Evolutionary conservation across 179 eudicot species (phyloP).

Genomic region (Carnegiea gigantea): DNA sequence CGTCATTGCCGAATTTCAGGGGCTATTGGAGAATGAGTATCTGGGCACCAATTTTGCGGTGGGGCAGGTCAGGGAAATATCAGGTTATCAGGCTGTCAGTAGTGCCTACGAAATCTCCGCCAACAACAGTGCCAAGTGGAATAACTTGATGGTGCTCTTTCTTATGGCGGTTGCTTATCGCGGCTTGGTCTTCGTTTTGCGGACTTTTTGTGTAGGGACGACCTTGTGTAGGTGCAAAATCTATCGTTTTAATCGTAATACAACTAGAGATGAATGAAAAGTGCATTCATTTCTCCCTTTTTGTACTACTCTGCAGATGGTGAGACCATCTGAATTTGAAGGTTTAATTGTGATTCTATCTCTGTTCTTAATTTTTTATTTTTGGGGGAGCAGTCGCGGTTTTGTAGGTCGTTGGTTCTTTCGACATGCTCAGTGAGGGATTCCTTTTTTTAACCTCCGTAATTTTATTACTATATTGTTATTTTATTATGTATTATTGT

Average conservation of each 20-base stretch:
- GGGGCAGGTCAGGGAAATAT: conserved; percentile 75
- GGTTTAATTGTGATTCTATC: conserved; percentile 13
- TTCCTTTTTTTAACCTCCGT: neutral
- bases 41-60: conserved; percentile 66
- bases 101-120: conserved; percentile 67
- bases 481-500: no score
- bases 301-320: neutral
- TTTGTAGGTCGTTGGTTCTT: neutral
- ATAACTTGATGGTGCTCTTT: conserved; percentile 68
- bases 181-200: conserved; percentile 56
- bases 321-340: conserved; percentile 3
- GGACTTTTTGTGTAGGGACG: conserved; percentile 48
- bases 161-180: conserved; percentile 83
- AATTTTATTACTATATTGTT: neutral
- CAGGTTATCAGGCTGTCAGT: conserved; percentile 83
- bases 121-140: conserved; percentile 63
- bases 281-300: neutral
- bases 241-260: conserved; percentile 36
- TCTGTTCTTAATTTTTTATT: neutral
- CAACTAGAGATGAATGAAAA: conserved; percentile 32
- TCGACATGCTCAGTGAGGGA: neutral
- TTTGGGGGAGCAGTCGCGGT: neutral
- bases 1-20: conserved; percentile 41
- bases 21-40: conserved; percentile 90
- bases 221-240: conserved; percentile 35